A percentile compares a stretch with the other conserved stretches of the same genome.
Evolutionary conservation across 2,329 filamentous ascomycete genomes (phyloP).

Genomic region (Blastomyces silverae): DNA sequence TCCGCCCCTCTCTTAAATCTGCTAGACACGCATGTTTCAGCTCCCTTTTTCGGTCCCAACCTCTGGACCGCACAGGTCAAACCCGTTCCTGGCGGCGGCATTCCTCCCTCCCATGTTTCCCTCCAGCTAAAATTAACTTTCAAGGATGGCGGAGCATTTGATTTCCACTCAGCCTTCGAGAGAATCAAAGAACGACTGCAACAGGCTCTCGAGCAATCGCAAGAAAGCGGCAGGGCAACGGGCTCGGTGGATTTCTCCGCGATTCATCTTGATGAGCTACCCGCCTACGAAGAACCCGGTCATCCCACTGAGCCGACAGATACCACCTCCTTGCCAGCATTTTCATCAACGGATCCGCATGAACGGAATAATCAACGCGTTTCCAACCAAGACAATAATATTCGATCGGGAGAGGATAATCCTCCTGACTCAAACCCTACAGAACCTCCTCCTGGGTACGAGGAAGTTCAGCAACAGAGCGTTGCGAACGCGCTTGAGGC

Average conservation of each 20-base stretch:
- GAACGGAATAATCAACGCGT: background rate
- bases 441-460: conserved; percentile 84
- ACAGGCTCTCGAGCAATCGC: conserved; percentile 69
- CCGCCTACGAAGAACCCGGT: conserved; percentile 67
- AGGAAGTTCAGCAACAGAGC: conserved; percentile 79
- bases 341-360: conserved; percentile 14
- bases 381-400: background rate
- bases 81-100: conserved; percentile 74
- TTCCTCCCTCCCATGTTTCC: conserved; percentile 64
- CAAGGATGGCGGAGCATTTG: conserved; percentile 89
- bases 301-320: conserved; percentile 22
- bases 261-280: conserved; percentile 77
- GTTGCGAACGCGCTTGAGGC: conserved; percentile 67
- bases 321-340: conserved; percentile 16
- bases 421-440: conserved; percentile 38
- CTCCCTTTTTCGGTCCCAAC: conserved; percentile 89
- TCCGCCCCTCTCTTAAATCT: conserved; percentile 81
- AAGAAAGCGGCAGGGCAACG: conserved; percentile 52
- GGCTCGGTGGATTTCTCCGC: conserved; percentile 52
- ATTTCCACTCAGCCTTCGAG: conserved; percentile 78
- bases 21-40: conserved; percentile 75
- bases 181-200: conserved; percentile 74
- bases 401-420: background rate
- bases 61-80: conserved; percentile 76
- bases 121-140: conserved; percentile 82